Conservation (phyloP, 805 yeast genomes). For the Metschnikowia lochheadii region DNA sequence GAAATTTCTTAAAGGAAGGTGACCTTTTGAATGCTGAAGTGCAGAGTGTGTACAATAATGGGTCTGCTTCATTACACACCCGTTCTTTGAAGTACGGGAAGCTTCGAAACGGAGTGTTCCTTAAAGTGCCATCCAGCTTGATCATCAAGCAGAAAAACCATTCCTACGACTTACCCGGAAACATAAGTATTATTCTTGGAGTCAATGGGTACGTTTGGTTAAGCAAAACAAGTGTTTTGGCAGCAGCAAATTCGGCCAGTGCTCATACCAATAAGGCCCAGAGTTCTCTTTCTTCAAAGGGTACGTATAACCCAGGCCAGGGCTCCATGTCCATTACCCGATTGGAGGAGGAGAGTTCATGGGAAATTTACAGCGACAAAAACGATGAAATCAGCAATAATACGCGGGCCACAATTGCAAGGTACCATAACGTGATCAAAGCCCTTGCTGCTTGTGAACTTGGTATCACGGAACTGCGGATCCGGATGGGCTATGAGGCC, state of each 20-base stretch:
- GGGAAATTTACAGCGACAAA: constrained; percentile 91
- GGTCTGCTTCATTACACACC: constrained; percentile 90
- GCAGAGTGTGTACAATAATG: constrained; percentile 83
- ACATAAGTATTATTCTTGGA: constrained; percentile 84
- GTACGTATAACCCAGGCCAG: constrained; percentile 49
- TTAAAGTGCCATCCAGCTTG: constrained; percentile 76
- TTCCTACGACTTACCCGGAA: constrained; percentile 88
- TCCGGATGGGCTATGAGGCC: constrained; percentile 82
- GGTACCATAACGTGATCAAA: constrained; percentile 80
- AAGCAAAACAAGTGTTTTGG: constrained; percentile 52
- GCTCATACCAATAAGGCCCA: constrained; percentile 31
- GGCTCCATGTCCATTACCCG: constrained; percentile 73
- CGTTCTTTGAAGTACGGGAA: constrained; percentile 95
- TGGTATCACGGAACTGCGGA: constrained; percentile 79
- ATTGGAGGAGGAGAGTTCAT: constrained; percentile 85
- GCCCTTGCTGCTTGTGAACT: constrained; percentile 82
- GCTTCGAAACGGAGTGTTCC: constrained; percentile 82
- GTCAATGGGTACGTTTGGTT: constrained; percentile 96
- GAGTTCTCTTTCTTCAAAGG: constrained; percentile 35
- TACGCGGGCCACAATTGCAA: constrained; percentile 67
- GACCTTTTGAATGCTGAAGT: constrained; percentile 95
- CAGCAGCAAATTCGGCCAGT: constrained; percentile 18
- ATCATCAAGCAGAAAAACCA: constrained; percentile 85
- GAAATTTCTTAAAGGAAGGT: constrained; percentile 90
- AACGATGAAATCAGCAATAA: constrained; percentile 69